Evolutionary conservation across 371 early-diverging fungal species (phyloP).

Genomic region (Hamiltosporidium tvaerminnensis): DNA sequence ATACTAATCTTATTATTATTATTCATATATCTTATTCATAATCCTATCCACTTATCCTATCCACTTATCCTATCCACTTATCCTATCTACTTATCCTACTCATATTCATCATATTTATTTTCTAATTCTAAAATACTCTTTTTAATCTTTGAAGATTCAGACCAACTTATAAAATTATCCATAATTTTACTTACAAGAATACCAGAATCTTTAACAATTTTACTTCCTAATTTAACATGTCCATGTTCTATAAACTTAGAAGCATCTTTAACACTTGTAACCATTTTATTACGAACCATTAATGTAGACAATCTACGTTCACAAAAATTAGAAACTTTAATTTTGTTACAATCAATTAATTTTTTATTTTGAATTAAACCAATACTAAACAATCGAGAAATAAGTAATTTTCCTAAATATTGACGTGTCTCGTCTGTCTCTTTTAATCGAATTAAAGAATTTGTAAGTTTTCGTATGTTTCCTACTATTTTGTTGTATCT

Average conservation of each 20-base stretch:
- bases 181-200: constrained; percentile 39
- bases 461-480: constrained; percentile 45
- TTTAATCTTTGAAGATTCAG: constrained; percentile 49
- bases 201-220: constrained; percentile 36
- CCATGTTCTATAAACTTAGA: constrained; percentile 51
- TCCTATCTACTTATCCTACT: too few relatives aligned
- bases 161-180: constrained; percentile 53
- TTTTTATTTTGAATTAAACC: constrained; percentile 48
- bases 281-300: constrained; percentile 41
- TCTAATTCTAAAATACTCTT: constrained; percentile 46
- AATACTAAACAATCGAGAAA: constrained; percentile 30
- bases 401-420: constrained; percentile 29
- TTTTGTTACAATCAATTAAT: constrained; percentile 47
- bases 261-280: constrained; percentile 44
- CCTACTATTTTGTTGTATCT: constrained; percentile 48
- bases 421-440: constrained; percentile 39
- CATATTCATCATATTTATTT: constrained; percentile 37
- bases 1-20: too few relatives aligned
- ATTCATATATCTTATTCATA: too few relatives aligned
- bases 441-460: constrained; percentile 32
- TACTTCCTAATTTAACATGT: constrained; percentile 34
- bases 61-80: too few relatives aligned
- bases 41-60: too few relatives aligned
- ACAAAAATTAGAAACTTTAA: constrained; percentile 46
- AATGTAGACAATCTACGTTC: constrained; percentile 45